Evolutionary conservation across 2,329 filamentous ascomycete species (phyloP), one percentile per base, ranked within the genome.

Genomic region (Parastagonospora nodorum): DNA sequence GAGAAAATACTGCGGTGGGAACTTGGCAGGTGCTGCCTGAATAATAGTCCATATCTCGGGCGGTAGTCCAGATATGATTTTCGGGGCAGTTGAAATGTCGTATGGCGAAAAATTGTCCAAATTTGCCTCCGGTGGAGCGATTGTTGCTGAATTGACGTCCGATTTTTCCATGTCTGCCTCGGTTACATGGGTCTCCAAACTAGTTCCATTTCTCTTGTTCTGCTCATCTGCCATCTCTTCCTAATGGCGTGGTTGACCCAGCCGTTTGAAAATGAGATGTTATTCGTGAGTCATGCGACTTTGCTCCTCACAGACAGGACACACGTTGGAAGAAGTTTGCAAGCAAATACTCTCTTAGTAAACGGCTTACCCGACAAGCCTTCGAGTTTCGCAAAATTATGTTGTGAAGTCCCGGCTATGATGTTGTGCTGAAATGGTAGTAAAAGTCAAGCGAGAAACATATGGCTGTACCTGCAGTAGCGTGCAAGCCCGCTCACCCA

Each of bases 1-100:
- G 51, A 79, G 74, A 68, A 92, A 93, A 47, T 84, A 77, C 28
- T 80, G 77, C 1, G 85, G 80, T 12, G 80, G 75, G 67, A 92
- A 92, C 10, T 78, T 78, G 68, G 88, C 90, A 10, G 67, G 66
- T n/a, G 65, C 65, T 8, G 63, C 67, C 35, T 76, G 69, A 28
- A 76, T 63, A 8, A 73, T 68, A 3, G 60, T 66, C 73, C 73
- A 76, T 24, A 68, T 42, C 42, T 73, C 68, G 7, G 60, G 48
- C 4, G 73, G 69, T 3, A 74, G 66, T 15, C 66, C 61, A 27
- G 61, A 69, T 3, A 63, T 51, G 5, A 66, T 43, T 2, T 32
- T 53, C 11, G 61, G 60, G 10, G 59, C 43, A 7, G 59, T 59
- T 4, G 58, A 48, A n/a, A 66, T 53, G 38, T 76, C 68, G 33